Evolutionary conservation across 2,329 filamentous ascomycete genomes (phyloP).

Genomic region (Xylaria hypoxylon): DNA sequence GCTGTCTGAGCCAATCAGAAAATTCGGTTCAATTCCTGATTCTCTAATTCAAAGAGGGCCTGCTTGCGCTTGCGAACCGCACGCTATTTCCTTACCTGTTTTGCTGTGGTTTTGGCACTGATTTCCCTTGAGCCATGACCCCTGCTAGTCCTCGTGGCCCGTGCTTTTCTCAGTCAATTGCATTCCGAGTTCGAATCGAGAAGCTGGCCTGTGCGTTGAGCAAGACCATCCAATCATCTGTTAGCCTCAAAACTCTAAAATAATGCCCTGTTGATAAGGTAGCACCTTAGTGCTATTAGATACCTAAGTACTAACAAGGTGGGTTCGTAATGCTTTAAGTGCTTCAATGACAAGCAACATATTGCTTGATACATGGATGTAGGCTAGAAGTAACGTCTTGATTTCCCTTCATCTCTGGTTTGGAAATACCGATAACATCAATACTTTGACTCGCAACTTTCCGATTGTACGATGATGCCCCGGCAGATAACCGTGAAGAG

Average conservation of each 20-base stretch:
- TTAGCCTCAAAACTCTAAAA: constrained; percentile 1
- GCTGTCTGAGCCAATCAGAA: constrained; percentile 42
- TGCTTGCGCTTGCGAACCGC: constrained; percentile 39
- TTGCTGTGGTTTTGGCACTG: constrained; percentile 44
- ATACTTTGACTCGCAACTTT: constrained; percentile 14
- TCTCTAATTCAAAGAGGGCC: constrained; percentile 40
- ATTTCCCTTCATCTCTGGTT: neutral
- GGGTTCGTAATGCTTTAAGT: neutral
- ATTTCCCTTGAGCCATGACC: constrained; percentile 31
- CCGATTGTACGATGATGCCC: constrained; percentile 21
- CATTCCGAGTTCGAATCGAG: neutral
- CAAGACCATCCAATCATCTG: constrained; percentile 6
- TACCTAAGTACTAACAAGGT: too few relatives aligned
- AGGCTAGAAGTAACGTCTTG: neutral
- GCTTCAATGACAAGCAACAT: neutral
- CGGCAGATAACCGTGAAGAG: constrained; percentile 22
- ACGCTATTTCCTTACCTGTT: constrained; percentile 43
- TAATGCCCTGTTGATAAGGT: too few relatives aligned
- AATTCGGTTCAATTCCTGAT: constrained; percentile 38
- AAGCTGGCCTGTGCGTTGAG: constrained; percentile 23
- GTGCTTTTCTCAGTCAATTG: constrained; percentile 9
- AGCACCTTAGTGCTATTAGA: too few relatives aligned
- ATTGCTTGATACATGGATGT: neutral
- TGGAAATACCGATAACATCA: neutral
- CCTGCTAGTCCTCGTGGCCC: constrained; percentile 19